Evolutionary conservation across 2,329 filamentous ascomycete genomes (phyloP), one percentile per base, ranked within the genome.

Genomic region (Pseudocercospora fuligena): DNA sequence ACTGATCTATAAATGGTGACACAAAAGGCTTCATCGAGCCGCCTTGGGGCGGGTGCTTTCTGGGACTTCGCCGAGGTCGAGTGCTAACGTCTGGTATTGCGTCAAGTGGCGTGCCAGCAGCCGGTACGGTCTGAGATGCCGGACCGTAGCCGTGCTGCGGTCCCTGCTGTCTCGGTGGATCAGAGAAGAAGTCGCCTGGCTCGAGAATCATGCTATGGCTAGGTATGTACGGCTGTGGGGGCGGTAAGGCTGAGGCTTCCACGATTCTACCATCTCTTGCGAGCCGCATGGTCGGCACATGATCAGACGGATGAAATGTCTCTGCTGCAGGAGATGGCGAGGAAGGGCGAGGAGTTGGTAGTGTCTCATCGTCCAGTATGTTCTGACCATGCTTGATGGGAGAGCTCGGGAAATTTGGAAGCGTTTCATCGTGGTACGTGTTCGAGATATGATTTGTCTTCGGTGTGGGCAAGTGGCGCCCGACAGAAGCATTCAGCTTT

Each of bases 401-500:
- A 16, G 70, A 67, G 60, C 68, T 70, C 43, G 60, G 57, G 16
- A 63, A 7, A 33, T 61, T 14, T 19, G 46, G 46, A 11, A 51
- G 33, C 12, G 60, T 33, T 51, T 60, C 14, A 40, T 31, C 23
- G 23, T 9, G 65, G 36, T 25, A 46, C 14, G 53, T 29, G 27
- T 19, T 31, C 25, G 21, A 11, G 12, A 25, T 19, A 12, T 23
- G 21, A 31, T 46, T 9, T 25, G 21, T 49, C 7, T 33, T 25
- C 16, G 47, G 56, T 25, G 47, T n/a, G 12, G 36, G n/a, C 16
- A 61, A 19, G 1, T 61, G 49, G 19, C 53, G 51, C 16, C 66
- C 61, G 23, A 51, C 43, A 23, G 70, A 65, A 0, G 73, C 62
- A 54, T 84, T 83, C 77, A 85, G 79, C 66, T 81, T 83, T 25